A percentile compares a stretch with the other conserved stretches of the same genome.
These are phyloP conservation scores for Klebsormidium nitens DNA, from an alignment of 139 green algal genomes.

Conservation along the genomic window DNA sequence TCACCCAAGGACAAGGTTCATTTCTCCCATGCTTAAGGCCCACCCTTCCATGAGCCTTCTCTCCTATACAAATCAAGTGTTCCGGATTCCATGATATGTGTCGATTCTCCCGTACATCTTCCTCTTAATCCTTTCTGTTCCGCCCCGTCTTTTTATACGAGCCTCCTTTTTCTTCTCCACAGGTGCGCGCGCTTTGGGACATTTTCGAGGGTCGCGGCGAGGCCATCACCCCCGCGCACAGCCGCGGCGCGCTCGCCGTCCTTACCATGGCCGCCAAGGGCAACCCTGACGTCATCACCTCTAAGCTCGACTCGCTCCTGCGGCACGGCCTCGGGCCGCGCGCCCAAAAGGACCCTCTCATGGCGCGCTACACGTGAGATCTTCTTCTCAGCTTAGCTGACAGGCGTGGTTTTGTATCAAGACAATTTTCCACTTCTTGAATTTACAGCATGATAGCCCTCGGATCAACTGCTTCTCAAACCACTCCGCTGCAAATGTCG, in stretches of 20 bases:
- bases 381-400: too few species aligned
- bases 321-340: slow-evolving; percentile 28
- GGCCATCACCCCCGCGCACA: slow-evolving; percentile 6
- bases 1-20: too few species aligned
- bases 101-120: slow-evolving; percentile 2
- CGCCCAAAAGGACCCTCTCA: slow-evolving; percentile 49
- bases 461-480: too few species aligned
- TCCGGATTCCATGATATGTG: background rate
- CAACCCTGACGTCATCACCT: slow-evolving; percentile 46
- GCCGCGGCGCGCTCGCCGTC: slow-evolving; percentile 53
- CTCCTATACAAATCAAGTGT: too few species aligned
- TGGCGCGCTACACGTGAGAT: slow-evolving; percentile 57
- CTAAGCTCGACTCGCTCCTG: slow-evolving; percentile 47
- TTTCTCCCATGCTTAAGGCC: too few species aligned
- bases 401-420: too few species aligned
- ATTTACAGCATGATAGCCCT: too few species aligned
- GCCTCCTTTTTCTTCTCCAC: background rate
- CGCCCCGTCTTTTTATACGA: background rate
- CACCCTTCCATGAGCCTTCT: too few species aligned
- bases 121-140: background rate
- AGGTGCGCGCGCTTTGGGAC: slow-evolving; percentile 36
- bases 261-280: slow-evolving; percentile 54
- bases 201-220: slow-evolving; percentile 10
- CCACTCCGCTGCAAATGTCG: too few species aligned
- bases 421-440: too few species aligned